Evolutionary conservation across 73 alveolate species (phyloP).

Genomic region (Effrenium voratum): DNA sequence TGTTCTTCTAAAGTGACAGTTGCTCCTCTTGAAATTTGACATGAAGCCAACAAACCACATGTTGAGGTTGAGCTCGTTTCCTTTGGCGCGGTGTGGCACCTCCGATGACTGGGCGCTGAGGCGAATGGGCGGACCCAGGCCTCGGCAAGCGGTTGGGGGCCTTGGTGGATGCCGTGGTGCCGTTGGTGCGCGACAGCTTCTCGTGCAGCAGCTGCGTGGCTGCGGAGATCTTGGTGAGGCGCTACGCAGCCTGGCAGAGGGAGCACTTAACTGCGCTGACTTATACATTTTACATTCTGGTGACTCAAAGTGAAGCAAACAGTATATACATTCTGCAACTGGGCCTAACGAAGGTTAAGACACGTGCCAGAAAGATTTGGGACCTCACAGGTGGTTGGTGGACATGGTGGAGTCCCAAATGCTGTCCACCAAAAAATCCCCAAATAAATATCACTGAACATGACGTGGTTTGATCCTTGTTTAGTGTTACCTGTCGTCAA

Average conservation of each 20-base stretch:
- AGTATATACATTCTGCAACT: not conserved
- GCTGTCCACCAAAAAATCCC: no score
- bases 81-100: no score
- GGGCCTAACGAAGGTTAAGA: not conserved
- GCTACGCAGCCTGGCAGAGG: not conserved
- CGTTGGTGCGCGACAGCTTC: constrained; percentile 27
- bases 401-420: not conserved
- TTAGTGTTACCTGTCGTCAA: no score
- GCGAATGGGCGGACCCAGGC: not conserved
- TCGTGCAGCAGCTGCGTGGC: not conserved
- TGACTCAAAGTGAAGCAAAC: not conserved
- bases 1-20: no score
- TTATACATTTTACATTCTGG: not conserved
- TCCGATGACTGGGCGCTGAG: no score
- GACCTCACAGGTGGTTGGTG: not conserved
- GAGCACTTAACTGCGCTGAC: not conserved
- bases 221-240: constrained; percentile 48
- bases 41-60: no score
- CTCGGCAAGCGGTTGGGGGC: not conserved
- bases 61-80: no score
- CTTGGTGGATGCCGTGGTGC: not conserved
- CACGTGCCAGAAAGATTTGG: not conserved
- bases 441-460: no score
- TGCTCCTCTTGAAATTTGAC: no score
- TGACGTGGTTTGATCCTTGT: no score